phyloP scores from a whole-genome alignment of 2,329 filamentous ascomycete genomes.

The Diaporthe citri region DNA sequence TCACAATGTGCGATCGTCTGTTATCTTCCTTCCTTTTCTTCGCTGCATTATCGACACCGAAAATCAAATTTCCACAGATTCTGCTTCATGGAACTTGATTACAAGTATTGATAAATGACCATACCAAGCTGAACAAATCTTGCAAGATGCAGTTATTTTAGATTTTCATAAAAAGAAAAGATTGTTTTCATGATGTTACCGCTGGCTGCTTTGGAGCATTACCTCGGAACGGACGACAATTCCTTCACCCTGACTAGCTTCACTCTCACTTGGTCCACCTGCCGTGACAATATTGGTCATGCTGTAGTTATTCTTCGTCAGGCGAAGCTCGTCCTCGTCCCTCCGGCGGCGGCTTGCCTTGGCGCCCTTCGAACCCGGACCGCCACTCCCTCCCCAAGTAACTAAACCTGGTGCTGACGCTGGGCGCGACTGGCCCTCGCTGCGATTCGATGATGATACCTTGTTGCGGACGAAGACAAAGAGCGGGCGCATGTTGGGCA shows the following conservation, averaged over 20 bases:
- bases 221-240: constrained; percentile 6
- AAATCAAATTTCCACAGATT: no score
- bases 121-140: neutral
- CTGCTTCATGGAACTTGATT: no score
- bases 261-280: neutral
- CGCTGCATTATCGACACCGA: no score
- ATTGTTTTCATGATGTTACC: neutral
- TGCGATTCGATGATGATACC: neutral
- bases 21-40: no score
- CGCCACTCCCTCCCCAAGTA: constrained; percentile 12
- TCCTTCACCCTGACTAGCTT: neutral
- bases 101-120: no score
- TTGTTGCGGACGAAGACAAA: neutral
- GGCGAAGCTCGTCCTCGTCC: constrained; percentile 14
- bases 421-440: neutral
- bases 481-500: constrained; percentile 30
- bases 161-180: no score
- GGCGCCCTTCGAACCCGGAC: neutral
- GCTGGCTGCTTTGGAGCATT: neutral
- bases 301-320: constrained; percentile 12
- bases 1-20: no score
- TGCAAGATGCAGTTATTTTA: neutral
- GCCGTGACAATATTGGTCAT: constrained; percentile 5
- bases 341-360: neutral
- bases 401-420: neutral